phyloP scores from a whole-genome alignment of 305 asterid genomes.

The Andrographis paniculata region DNA sequence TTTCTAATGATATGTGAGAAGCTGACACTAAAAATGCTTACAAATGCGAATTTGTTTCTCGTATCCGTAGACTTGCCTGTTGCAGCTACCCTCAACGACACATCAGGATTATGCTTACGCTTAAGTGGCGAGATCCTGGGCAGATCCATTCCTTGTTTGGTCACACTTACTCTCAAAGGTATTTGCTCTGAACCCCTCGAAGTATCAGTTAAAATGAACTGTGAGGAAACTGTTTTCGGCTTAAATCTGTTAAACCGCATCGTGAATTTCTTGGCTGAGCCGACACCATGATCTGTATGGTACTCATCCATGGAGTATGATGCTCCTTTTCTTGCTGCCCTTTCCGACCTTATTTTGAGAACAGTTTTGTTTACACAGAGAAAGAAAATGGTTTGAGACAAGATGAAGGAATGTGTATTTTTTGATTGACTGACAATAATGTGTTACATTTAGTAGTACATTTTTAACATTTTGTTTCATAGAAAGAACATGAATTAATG shows the following conservation, averaged over 20 bases:
- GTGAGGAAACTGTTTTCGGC: conserved; percentile 94
- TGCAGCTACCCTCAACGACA: conserved; percentile 66
- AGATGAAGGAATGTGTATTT: no score
- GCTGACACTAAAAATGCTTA: conserved; percentile 75
- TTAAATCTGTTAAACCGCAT: conserved; percentile 80
- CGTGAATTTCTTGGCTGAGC: conserved; percentile 68
- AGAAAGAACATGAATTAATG: no score
- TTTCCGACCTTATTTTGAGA: no score
- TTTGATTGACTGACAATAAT: no score
- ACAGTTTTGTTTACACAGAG: no score
- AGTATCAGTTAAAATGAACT: conserved; percentile 62
- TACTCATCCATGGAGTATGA: no score
- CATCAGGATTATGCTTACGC: conserved; percentile 71
- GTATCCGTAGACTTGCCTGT: conserved; percentile 91
- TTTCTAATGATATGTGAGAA: conserved; percentile 69
- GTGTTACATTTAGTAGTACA: no score
- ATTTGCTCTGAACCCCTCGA: conserved; percentile 67
- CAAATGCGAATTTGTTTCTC: conserved; percentile 66
- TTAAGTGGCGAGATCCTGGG: conserved; percentile 84
- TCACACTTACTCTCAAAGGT: conserved; percentile 71
- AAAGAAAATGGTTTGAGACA: no score
- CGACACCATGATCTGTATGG: conserved; percentile 28
- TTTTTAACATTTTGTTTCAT: no score
- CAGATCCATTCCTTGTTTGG: conserved; percentile 64
- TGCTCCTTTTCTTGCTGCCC: no score